A percentile compares a stretch with the other conserved stretches of the same genome.
These are phyloP conservation scores for Bondarzewia mesenterica DNA, from an alignment of 1,284 basidiomycete species.

Conservation along the genomic window DNA sequence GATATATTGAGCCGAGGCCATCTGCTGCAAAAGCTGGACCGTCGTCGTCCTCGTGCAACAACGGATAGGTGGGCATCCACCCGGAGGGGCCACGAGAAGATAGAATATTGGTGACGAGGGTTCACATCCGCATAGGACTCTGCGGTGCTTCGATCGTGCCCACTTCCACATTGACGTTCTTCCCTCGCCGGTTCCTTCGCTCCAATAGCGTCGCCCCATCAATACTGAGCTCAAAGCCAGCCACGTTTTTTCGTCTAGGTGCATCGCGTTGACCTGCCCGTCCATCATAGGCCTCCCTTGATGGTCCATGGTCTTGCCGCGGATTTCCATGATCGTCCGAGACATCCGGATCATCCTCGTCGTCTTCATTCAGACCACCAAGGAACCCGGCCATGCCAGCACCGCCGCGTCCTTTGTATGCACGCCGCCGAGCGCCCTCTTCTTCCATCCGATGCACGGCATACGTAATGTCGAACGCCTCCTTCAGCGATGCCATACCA, in stretches of 20 bases:
- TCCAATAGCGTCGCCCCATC: slow-evolving; percentile 80
- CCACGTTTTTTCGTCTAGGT: slow-evolving; percentile 26
- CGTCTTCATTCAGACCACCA: slow-evolving; percentile 87
- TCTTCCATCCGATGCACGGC: slow-evolving; percentile 99
- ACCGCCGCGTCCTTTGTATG: slow-evolving; percentile 67
- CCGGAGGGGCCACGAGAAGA: background rate
- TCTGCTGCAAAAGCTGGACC: no score
- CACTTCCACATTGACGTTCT: slow-evolving; percentile 2
- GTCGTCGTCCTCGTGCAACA: no score
- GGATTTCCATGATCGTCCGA: slow-evolving; percentile 31
- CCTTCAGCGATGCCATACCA: slow-evolving; percentile 87
- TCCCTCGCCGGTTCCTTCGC: slow-evolving; percentile 41
- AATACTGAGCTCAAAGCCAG: slow-evolving; percentile 76
- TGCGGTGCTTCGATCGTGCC: slow-evolving; percentile 9
- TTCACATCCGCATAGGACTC: slow-evolving; percentile 14
- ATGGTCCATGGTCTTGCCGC: slow-evolving; percentile 22
- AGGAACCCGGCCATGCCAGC: slow-evolving; percentile 73
- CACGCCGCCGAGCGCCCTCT: slow-evolving; percentile 82
- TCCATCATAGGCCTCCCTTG: slow-evolving; percentile 50
- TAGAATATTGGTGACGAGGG: background rate
- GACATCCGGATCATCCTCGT: slow-evolving; percentile 58
- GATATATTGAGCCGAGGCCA: no score
- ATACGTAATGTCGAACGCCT: slow-evolving; percentile 98
- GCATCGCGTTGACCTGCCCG: slow-evolving; percentile 72
- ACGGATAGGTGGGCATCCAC: background rate